Evolutionary conservation across 306 rosid genomes (phyloP).

Genomic region (Sesbania bispinosa): DNA sequence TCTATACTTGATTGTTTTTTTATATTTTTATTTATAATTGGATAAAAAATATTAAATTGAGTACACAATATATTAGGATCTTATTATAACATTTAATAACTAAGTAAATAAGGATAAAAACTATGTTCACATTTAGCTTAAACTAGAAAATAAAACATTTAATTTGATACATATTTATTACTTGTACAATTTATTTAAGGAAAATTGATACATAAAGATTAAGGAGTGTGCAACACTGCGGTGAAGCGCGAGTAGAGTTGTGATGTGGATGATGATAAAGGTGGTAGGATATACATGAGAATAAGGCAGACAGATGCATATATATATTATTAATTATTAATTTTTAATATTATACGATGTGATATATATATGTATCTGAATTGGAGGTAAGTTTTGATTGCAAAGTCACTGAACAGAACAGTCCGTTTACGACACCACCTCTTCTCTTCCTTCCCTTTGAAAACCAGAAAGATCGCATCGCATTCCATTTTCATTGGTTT

Average conservation of each 20-base stretch:
- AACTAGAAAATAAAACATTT: background rate
- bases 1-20: too few relatives aligned
- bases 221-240: background rate
- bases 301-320: background rate
- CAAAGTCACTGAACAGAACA: background rate
- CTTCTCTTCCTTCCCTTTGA: background rate
- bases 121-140: background rate
- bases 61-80: too few relatives aligned
- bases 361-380: background rate
- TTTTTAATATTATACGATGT: background rate
- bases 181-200: too few relatives aligned
- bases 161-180: too few relatives aligned
- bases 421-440: constrained; percentile 23
- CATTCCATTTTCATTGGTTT: background rate
- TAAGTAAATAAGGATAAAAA: background rate
- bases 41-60: too few relatives aligned
- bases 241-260: background rate
- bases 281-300: background rate
- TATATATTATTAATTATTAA: background rate
- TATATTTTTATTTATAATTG: too few relatives aligned
- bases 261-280: background rate
- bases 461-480: background rate
- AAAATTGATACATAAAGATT: background rate
- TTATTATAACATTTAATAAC: too few relatives aligned
- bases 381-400: background rate